These are phyloP conservation scores for Hsuehochloa calcarea DNA, from an alignment of 176 grass and related monocot genomes.

Conservation along the genomic window DNA sequence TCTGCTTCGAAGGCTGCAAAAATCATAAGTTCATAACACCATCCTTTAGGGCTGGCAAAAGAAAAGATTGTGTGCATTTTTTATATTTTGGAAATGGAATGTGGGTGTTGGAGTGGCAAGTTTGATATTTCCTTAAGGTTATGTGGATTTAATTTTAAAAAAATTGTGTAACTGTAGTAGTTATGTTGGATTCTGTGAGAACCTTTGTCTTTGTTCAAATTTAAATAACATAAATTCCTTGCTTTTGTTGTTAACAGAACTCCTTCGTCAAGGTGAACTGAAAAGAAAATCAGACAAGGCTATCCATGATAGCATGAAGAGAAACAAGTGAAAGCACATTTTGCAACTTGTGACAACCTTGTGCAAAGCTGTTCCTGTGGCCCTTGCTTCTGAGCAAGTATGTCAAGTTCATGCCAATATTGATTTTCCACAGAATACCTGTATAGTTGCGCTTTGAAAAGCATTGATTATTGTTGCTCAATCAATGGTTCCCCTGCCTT, in stretches of 20 bases:
- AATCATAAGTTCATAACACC: neutral
- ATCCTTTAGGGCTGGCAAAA: neutral
- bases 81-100: neutral
- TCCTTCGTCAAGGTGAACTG: neutral
- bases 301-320: neutral
- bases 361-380: neutral
- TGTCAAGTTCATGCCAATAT: neutral
- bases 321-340: neutral
- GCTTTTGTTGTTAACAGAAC: slow-evolving; percentile 22
- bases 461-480: neutral
- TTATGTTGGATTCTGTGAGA: neutral
- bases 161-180: neutral
- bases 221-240: neutral
- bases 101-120: neutral
- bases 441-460: neutral
- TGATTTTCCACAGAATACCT: neutral
- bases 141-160: neutral
- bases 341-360: slow-evolving; percentile 2
- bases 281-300: slow-evolving; percentile 4
- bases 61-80: neutral
- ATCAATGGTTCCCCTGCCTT: neutral
- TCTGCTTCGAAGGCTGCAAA: neutral
- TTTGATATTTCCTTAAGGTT: slow-evolving; percentile 5
- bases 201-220: neutral
- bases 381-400: neutral